Evolutionary conservation across 2,329 filamentous ascomycete species (phyloP), one percentile per base, ranked within the genome.

Genomic region (Plenodomus lindquistii): DNA sequence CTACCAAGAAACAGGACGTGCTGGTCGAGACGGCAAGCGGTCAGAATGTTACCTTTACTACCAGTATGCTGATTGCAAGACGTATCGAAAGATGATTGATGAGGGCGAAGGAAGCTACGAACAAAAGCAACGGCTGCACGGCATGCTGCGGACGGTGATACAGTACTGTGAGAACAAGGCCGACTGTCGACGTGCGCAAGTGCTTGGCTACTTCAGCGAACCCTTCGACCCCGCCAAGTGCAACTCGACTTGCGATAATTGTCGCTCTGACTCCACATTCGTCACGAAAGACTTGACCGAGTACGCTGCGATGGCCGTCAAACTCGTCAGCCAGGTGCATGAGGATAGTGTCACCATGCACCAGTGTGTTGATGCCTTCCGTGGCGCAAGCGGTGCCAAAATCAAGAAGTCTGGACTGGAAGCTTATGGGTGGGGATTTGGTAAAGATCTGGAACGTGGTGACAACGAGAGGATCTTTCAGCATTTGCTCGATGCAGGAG

Each of bases 1-100:
- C 71, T 99, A 99, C 66, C 94, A 99, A 69, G 94, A 99, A 72
- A 99, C 94, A 37, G 94, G 94, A 1, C 88, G 94, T 62, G 94
- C 95, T 49, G 94, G 94, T 6, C 85, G 94, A 69, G 94, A 99
- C 70, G 93, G 93, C 8, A 85, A 90, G 59, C 82, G 81, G 17
- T 97, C 94, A 6, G 86, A 88, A 48, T 99, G 94, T 75, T 94
- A 92, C 69, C 81, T 99, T 13, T 97, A 87, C 73, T 99, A 94
- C 64, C 84, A 85, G 37, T 96, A 90, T 65, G 81, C 77, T 50
- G 94, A 99, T 69, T 85, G 88, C 42, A 82, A 79, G 40, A 81
- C 83, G 44, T 77, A 96, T 20, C 86, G 85, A 61, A 85, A 84
- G 52, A 88, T 97, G 83, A 96, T 99, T 54, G 79, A 87, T 22